Base-by-base conservation (phyloP, 176 grass and related monocot genomes). In the Cenchrus fungigraminus region DNA sequence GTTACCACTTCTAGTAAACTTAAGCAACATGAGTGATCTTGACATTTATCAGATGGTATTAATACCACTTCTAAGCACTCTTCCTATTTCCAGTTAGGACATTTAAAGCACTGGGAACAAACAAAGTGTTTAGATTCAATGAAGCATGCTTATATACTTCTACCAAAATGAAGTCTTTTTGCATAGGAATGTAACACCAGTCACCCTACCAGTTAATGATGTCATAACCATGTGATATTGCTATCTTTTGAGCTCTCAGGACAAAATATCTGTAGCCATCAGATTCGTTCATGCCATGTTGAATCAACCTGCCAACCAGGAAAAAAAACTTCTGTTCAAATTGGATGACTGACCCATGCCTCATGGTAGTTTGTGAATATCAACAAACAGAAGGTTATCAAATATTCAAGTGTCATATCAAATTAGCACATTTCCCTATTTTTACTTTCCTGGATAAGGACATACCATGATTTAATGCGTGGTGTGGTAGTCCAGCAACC, bases 221-320 rank as follows among this genome's bases (percentile, higher is more conserved):
- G 22, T 91, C 88, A 58, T 95, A 98, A 87, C 95, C 92, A 74
- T 95, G 89, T 25, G 91, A 86, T 79, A 93, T 71, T 66, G 92
- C 95, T 86, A 98, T 95, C 60, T 93, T 84, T 91, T 98, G 92
- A 70, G 95, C 89, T 86, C 77, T 88, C 25, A 93, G 67, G 61
- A 98, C 95, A 85, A 98, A 98, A 86, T 88, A 95, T 86, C 83
- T 87, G 82, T 98, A 98, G 4, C 71, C 95, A 57, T 93, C 91
- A 69, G 91, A 86, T 84, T 85, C 95, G 65, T 88, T 95, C 92
- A 98, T 93, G 40, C 89, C 78, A 87, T 93, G 89, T 29, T 93
- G 84, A 73, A 74, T 47, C 84, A 95, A 73, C 95, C 92, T 98
- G 76, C 42, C 74, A 47, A 69, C 77, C 45, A 86, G 31, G 42